These are phyloP conservation scores for Ustilago hordei DNA, from an alignment of 1,284 basidiomycete genomes.

Conservation along the genomic window DNA sequence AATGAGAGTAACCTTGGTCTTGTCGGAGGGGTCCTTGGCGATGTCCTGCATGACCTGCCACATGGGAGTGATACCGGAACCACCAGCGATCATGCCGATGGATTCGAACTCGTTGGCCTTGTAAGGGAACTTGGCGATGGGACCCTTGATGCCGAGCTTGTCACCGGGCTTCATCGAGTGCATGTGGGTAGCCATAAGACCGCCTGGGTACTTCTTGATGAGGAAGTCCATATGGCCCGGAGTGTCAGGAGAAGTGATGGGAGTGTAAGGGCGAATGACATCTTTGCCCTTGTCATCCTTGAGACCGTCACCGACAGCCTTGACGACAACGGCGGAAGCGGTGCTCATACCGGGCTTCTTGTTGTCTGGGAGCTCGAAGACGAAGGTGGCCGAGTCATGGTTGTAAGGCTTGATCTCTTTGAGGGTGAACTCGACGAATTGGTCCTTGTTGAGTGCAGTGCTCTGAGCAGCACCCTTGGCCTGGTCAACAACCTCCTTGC, in stretches of 20 bases:
- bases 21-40: slow-evolving; percentile 77
- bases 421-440: slow-evolving; percentile 83
- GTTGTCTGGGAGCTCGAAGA: slow-evolving; percentile 86
- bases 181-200: slow-evolving; percentile 70
- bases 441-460: slow-evolving; percentile 72
- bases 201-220: slow-evolving; percentile 77
- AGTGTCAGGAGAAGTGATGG: slow-evolving; percentile 61
- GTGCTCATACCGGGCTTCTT: slow-evolving; percentile 83
- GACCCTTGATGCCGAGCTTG: slow-evolving; percentile 83
- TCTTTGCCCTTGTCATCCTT: slow-evolving; percentile 85
- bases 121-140: slow-evolving; percentile 67
- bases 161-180: slow-evolving; percentile 79
- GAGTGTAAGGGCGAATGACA: slow-evolving; percentile 77
- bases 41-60: slow-evolving; percentile 70
- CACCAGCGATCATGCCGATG: slow-evolving; percentile 90
- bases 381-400: slow-evolving; percentile 87
- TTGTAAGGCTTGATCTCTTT: slow-evolving; percentile 89
- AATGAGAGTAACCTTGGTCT: slow-evolving; percentile 92
- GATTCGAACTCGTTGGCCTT: slow-evolving; percentile 73
- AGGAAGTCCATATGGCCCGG: slow-evolving; percentile 74
- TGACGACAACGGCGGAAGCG: slow-evolving; percentile 74
- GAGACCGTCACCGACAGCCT: slow-evolving; percentile 71
- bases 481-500: slow-evolving; percentile 41
- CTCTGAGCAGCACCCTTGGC: slow-evolving; percentile 32
- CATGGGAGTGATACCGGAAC: slow-evolving; percentile 77